Evolutionary conservation across 306 rosid species (phyloP), one percentile per base, ranked within the genome.

Genomic region (Citrullus colocynthis): DNA sequence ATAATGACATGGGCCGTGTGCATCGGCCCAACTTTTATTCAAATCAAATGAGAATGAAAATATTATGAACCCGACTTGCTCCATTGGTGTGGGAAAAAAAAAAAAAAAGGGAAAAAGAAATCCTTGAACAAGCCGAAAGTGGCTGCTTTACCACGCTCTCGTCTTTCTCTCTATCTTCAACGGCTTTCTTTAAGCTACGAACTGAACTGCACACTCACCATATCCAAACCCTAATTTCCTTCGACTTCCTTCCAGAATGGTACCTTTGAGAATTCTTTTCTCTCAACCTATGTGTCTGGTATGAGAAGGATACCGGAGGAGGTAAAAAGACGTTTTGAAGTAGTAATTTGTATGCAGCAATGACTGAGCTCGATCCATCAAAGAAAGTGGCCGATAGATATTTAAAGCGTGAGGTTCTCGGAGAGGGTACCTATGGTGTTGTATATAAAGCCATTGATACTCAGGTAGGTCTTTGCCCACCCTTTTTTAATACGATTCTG

Each of bases 361-460:
- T 90, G 96, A 49, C 86, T 20, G 96, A 87, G 67, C 72, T 77
- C 78, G 97, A 91, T 87, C 79, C 63, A 30, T 54, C 91, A 6
- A 95, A 92, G 92, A 92, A 88, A 88, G 97, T 95, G 17, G 99
- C 99, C 4, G 99, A 92, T 81, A 92, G 97, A 82, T 95, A 95
- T 82, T 88, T 95, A 83, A 95, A 88, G 86, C 99, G 97, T 36
- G 99, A 92, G 82, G 85, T 89, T 36, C 97, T 95, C 32, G 97
- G 99, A 69, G 99, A 95, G 86, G 99, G 99, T 87, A 95, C 99
- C 75, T 95, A 92, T 83, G 99, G 99, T 67, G 97, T 95, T 24
- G 99, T 95, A 30, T 92, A 82, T 88, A 95, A 95, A 84, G 99
- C 99, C 83, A 92, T 95, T 79, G 99, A 95, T 84, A 95, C 99